These are phyloP conservation scores for Actinomucor elegans DNA, from an alignment of 371 early-diverging fungal species.

Conservation along the genomic window DNA sequence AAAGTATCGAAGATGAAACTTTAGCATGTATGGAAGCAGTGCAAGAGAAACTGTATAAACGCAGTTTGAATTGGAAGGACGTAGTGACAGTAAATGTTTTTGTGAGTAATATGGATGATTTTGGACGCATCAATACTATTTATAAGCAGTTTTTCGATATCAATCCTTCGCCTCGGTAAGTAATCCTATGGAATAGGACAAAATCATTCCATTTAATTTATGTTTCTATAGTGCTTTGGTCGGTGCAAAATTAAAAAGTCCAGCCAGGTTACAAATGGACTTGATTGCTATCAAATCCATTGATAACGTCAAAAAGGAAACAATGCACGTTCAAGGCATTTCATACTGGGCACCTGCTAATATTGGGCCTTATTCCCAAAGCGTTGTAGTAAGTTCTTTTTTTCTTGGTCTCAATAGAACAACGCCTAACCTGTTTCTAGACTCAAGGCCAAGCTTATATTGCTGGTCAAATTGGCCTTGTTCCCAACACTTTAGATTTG, in stretches of 20 bases:
- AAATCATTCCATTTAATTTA: background rate
- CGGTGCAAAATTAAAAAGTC: conserved; percentile 35
- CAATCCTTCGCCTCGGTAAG: conserved; percentile 72
- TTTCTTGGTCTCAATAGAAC: background rate
- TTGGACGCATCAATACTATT: conserved; percentile 58
- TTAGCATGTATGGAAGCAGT: conserved; percentile 36
- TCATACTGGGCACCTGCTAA: conserved; percentile 89
- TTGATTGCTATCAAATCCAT: conserved; percentile 43
- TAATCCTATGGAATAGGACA: background rate
- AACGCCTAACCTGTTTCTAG: conserved; percentile 16
- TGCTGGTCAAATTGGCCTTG: conserved; percentile 79
- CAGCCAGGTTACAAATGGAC: conserved; percentile 59
- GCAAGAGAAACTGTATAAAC: conserved; percentile 11
- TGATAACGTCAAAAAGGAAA: conserved; percentile 32
- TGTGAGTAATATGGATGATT: conserved; percentile 64
- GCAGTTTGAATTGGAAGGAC: conserved; percentile 42
- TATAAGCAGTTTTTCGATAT: conserved; percentile 66
- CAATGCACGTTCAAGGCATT: conserved; percentile 77
- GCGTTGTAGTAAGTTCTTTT: conserved; percentile 46
- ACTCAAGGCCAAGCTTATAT: conserved; percentile 58
- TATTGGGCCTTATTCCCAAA: conserved; percentile 79
- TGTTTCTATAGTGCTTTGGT: conserved; percentile 53
- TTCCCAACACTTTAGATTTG: conserved; percentile 61
- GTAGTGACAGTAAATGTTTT: conserved; percentile 65
- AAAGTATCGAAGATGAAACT: conserved; percentile 43